phyloP scores from a whole-genome alignment of 331 rosid genomes.

The Phaseolus coccineus region DNA sequence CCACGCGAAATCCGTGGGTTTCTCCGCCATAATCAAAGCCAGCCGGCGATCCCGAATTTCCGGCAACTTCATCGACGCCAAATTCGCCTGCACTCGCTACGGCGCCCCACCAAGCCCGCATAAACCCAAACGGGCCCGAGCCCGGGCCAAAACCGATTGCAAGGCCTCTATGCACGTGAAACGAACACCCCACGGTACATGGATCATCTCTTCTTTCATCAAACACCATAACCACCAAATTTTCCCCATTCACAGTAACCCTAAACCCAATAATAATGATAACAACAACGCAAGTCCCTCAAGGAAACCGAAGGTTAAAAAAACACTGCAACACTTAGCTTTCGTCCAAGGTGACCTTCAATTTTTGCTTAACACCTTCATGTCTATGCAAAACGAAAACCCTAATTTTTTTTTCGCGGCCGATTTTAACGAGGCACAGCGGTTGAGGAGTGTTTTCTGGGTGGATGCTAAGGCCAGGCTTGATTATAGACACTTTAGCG shows the following conservation, averaged over 20 bases:
- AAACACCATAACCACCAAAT: slow-evolving; percentile 45
- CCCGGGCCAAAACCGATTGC: slow-evolving; percentile 45
- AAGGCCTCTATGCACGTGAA: slow-evolving; percentile 51
- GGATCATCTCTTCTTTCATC: slow-evolving; percentile 41
- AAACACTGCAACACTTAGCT: slow-evolving; percentile 9
- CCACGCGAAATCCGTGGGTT: slow-evolving; percentile 46
- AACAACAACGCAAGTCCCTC: neutral
- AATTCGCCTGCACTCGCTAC: slow-evolving; percentile 45
- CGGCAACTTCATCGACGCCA: slow-evolving; percentile 47
- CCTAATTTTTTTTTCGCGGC: slow-evolving; percentile 39
- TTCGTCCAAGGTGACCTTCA: slow-evolving; percentile 30
- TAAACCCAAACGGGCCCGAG: slow-evolving; percentile 35
- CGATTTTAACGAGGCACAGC: slow-evolving; percentile 33
- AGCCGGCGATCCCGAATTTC: slow-evolving; percentile 48
- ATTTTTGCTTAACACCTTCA: slow-evolving; percentile 37
- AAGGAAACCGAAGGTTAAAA: neutral
- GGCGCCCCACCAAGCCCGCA: slow-evolving; percentile 11
- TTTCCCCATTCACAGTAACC: neutral
- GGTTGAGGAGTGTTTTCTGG: slow-evolving; percentile 37
- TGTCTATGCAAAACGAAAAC: slow-evolving; percentile 36
- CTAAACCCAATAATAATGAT: neutral
- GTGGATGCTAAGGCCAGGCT: slow-evolving; percentile 45
- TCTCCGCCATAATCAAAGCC: slow-evolving; percentile 41
- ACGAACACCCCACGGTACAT: slow-evolving; percentile 36
- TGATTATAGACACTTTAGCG: slow-evolving; percentile 41